Conservation (phyloP, 2,329 filamentous ascomycete species). For the Xylaria sp. region DNA sequence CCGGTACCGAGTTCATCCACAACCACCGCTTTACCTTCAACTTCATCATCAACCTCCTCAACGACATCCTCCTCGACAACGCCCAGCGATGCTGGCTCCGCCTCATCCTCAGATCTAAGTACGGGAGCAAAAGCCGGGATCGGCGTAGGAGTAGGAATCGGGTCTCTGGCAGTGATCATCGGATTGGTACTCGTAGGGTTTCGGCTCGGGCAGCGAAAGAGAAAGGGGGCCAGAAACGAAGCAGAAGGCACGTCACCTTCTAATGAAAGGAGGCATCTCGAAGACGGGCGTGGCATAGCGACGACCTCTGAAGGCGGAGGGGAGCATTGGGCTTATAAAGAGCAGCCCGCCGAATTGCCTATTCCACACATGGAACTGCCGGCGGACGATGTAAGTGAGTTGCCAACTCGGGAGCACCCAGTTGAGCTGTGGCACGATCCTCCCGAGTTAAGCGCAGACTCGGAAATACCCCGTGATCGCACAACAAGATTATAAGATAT, state of each 20-base stretch:
- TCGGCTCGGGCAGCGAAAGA: constrained; percentile 23
- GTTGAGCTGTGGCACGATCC: constrained; percentile 28
- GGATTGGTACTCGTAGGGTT: constrained; percentile 29
- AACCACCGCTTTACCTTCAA: constrained; percentile 6
- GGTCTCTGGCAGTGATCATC: constrained; percentile 37
- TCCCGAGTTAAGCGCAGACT: constrained; percentile 25
- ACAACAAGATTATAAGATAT: constrained; percentile 6
- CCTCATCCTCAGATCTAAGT: constrained; percentile 9
- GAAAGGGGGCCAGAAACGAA: too few species aligned
- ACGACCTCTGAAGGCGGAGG: constrained; percentile 2
- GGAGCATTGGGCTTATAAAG: constrained; percentile 20
- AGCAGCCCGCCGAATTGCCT: constrained; percentile 16
- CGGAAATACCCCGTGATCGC: constrained; percentile 16
- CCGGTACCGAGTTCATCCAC: not conserved
- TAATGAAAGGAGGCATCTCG: constrained; percentile 2
- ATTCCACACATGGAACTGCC: constrained; percentile 10
- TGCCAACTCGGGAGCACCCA: constrained; percentile 12
- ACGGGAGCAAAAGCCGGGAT: constrained; percentile 43
- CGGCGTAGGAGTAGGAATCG: constrained; percentile 51
- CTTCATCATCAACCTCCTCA: constrained; percentile 1
- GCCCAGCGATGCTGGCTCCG: constrained; percentile 2
- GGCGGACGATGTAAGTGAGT: constrained; percentile 12
- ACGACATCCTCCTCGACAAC: constrained; percentile 14
- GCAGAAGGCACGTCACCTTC: not conserved
- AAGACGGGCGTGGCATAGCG: not conserved